Conservation (phyloP, 2,329 filamentous ascomycete genomes). For the Cadophora sp. region DNA sequence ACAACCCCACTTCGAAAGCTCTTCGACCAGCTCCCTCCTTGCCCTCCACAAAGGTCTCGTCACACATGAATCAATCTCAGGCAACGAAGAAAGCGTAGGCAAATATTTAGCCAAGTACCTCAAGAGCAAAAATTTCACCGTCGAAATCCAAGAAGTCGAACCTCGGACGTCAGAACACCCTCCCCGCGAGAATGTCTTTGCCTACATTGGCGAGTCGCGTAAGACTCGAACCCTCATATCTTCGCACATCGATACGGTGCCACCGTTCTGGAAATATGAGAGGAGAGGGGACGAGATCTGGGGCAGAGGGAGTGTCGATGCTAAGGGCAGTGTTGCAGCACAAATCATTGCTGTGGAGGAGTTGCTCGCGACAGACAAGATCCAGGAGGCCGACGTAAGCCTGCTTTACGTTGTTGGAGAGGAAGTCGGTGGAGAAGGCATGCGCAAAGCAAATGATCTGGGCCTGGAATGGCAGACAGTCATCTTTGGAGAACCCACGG, state of each 20-base stretch:
- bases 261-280: slow-evolving; percentile 54
- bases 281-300: slow-evolving; percentile 58
- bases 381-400: slow-evolving; percentile 59
- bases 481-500: slow-evolving; percentile 94
- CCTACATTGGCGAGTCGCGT: slow-evolving; percentile 57
- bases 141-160: slow-evolving; percentile 61
- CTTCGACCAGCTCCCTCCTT: slow-evolving; percentile 50
- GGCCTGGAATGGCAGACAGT: slow-evolving; percentile 66
- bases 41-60: slow-evolving; percentile 68
- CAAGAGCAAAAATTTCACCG: slow-evolving; percentile 61
- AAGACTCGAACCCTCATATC: slow-evolving; percentile 59
- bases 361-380: slow-evolving; percentile 52
- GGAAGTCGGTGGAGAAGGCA: slow-evolving; percentile 81
- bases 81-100: slow-evolving; percentile 65
- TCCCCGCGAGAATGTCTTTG: slow-evolving; percentile 63
- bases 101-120: slow-evolving; percentile 65
- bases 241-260: slow-evolving; percentile 70
- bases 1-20: slow-evolving; percentile 18
- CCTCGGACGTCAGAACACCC: slow-evolving; percentile 25
- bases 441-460: slow-evolving; percentile 64
- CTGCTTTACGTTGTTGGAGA: slow-evolving; percentile 81
- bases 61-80: slow-evolving; percentile 66
- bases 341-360: slow-evolving; percentile 73
- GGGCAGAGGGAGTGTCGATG: slow-evolving; percentile 78
- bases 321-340: slow-evolving; percentile 73